Evolutionary conservation across 805 yeast species (phyloP), one percentile per base, ranked within the genome.

Genomic region (Alloascoidea africana): DNA sequence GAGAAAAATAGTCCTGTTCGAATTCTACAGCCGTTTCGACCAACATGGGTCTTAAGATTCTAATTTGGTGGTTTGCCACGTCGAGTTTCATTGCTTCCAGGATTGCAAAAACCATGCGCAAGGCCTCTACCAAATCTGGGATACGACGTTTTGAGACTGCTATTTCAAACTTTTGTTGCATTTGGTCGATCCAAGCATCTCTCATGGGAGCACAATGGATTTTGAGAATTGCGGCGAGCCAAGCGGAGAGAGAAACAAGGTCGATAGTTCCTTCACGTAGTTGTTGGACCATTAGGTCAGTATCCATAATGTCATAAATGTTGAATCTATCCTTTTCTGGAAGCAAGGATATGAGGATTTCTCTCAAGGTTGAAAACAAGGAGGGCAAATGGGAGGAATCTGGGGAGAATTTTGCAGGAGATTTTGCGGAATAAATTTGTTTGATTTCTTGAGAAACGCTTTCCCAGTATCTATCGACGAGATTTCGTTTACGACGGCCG

Each of bases 201-300:
- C 96, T 70, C 93, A 85, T 85, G 43, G 96, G 96, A 4, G 96
- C 95, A 59, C 96, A 86, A 54, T 84, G 95, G 38, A 77, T 73
- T 58, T 86, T 84, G 58, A 89, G 78, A 19, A 85, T 71, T 19
- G 68, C 63, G 2, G 84, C 73, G 33, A 87, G 65, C 89, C 93
- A 82, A 40, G 65, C 65, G 2, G 87, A 69, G 47, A 85, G 66
- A 27, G 70, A 66, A 14, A 73, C 70, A 59, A 81, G 82, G 53
- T 79, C 82, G 47, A 82, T 70, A n/a, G 81, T 70, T 33, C 44
- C 38, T 23, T 23, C n/a, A 16, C 79, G 74, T 38, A 86, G 54
- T 53, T 85, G 93, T 58, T 85, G 94, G 36, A 79, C 63, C 30
- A 81, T 62, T 35, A 85, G 59, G 39, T 80, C 87, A 13, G 80